These are phyloP conservation scores for Penicillium verrucosum DNA, from an alignment of 2,329 filamentous ascomycete genomes.

Conservation along the genomic window DNA sequence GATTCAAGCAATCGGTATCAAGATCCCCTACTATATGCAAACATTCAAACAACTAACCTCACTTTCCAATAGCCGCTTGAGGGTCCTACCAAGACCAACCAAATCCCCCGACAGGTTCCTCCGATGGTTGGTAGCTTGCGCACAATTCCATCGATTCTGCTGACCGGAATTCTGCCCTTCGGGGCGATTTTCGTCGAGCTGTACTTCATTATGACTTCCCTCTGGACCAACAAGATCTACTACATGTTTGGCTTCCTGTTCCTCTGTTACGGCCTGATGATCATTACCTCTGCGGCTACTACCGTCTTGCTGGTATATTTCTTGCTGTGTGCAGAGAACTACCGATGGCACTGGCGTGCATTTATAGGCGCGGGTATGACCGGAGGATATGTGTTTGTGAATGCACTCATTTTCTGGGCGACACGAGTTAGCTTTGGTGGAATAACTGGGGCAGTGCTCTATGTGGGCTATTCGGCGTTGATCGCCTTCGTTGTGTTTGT, in stretches of 20 bases:
- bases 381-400: constrained; percentile 85
- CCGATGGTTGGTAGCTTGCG: constrained; percentile 78
- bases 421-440: constrained; percentile 83
- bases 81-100: constrained; percentile 87
- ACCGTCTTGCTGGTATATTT: constrained; percentile 96
- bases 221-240: constrained; percentile 98
- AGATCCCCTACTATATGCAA: not conserved
- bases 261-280: constrained; percentile 95
- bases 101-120: constrained; percentile 95
- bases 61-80: constrained; percentile 54
- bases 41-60: constrained; percentile 7
- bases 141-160: constrained; percentile 81
- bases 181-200: constrained; percentile 97
- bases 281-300: constrained; percentile 87
- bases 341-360: constrained; percentile 97
- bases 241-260: constrained; percentile 99
- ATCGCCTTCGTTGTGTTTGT: constrained; percentile 91
- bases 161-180: constrained; percentile 90
- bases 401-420: constrained; percentile 86
- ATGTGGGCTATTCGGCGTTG: constrained; percentile 86
- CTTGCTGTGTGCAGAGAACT: constrained; percentile 91
- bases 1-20: constrained; percentile 66
- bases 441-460: constrained; percentile 81
- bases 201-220: constrained; percentile 98
- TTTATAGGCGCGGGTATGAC: constrained; percentile 90